These are phyloP conservation scores for Aspergillus tanneri DNA, from an alignment of 2,329 filamentous ascomycete genomes.

Conservation along the genomic window DNA sequence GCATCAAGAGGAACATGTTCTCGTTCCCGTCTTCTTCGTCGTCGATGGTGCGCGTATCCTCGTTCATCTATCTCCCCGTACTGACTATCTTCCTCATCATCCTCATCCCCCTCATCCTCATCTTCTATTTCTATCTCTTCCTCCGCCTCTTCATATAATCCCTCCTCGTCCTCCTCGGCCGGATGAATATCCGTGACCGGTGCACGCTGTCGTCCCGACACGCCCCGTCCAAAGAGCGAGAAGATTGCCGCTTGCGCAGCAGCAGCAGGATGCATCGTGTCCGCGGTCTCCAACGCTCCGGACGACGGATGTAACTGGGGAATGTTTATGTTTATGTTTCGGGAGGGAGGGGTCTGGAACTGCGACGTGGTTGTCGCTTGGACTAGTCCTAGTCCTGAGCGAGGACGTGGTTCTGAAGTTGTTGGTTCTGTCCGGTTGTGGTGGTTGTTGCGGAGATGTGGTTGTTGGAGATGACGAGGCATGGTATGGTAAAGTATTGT, in stretches of 20 bases:
- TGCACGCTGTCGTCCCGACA: slow-evolving; percentile 10
- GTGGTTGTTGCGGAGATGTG: slow-evolving; percentile 9
- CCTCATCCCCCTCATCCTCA: slow-evolving; percentile 9
- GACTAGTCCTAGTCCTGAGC: neutral
- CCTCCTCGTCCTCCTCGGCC: slow-evolving; percentile 7
- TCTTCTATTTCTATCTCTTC: neutral
- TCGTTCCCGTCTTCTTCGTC: slow-evolving; percentile 15
- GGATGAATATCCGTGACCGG: slow-evolving; percentile 15
- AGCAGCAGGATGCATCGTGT: slow-evolving; percentile 21
- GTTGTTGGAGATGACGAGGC: slow-evolving; percentile 24
- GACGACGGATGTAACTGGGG: slow-evolving; percentile 30
- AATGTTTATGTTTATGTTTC: too few species aligned
- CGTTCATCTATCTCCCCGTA: too few species aligned
- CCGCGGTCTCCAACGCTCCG: slow-evolving; percentile 23
- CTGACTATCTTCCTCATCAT: slow-evolving; percentile 18
- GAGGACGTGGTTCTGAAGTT: neutral
- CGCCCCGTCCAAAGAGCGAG: slow-evolving; percentile 21
- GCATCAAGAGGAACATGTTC: slow-evolving; percentile 10
- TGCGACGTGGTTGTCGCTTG: slow-evolving; percentile 17
- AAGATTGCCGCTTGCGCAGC: slow-evolving; percentile 25
- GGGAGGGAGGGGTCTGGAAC: slow-evolving; percentile 35
- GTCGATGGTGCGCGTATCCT: slow-evolving; percentile 15
- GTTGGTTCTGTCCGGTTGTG: slow-evolving; percentile 4
- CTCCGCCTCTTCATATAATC: neutral
- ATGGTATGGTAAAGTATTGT: too few species aligned